Evolutionary conservation across 768 basidiomycete species (phyloP).

Genomic region (Psilocybe cyanescens): DNA sequence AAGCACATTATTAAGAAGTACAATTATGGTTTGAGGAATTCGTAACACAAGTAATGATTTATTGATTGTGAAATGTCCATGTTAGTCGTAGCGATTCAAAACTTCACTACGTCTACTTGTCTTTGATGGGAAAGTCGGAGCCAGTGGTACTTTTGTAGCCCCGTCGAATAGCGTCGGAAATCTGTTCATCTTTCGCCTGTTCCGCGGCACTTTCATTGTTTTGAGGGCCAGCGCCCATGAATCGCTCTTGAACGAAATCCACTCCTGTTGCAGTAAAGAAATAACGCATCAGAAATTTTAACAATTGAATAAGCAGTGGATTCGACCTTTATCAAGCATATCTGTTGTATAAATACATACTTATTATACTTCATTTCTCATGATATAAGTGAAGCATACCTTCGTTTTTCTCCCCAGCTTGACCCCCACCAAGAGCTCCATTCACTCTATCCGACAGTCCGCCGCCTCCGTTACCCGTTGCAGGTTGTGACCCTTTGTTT

Average conservation of each 20-base stretch:
- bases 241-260: conserved; percentile 43
- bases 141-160: conserved; percentile 40
- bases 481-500: conserved; percentile 2
- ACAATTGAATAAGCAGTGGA: not conserved
- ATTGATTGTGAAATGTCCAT: too few relatives aligned
- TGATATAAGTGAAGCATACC: conserved; percentile 22
- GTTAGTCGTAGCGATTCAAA: too few relatives aligned
- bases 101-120: conserved; percentile 24
- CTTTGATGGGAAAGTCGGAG: conserved; percentile 36
- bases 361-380: not conserved
- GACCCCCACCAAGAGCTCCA: conserved; percentile 33
- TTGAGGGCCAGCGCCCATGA: conserved; percentile 40
- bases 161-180: conserved; percentile 40
- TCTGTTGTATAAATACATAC: not conserved
- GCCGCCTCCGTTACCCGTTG: conserved; percentile 16
- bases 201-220: conserved; percentile 45
- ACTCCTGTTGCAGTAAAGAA: conserved; percentile 42
- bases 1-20: too few relatives aligned
- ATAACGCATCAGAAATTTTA: conserved; percentile 21
- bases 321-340: not conserved
- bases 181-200: conserved; percentile 46
- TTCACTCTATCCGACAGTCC: conserved; percentile 35
- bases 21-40: too few relatives aligned
- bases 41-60: too few relatives aligned
- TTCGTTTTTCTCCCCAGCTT: conserved; percentile 37